Evolutionary conservation across 192 early-diverging fungal genomes (phyloP).

Genomic region (Podila clonocystis): DNA sequence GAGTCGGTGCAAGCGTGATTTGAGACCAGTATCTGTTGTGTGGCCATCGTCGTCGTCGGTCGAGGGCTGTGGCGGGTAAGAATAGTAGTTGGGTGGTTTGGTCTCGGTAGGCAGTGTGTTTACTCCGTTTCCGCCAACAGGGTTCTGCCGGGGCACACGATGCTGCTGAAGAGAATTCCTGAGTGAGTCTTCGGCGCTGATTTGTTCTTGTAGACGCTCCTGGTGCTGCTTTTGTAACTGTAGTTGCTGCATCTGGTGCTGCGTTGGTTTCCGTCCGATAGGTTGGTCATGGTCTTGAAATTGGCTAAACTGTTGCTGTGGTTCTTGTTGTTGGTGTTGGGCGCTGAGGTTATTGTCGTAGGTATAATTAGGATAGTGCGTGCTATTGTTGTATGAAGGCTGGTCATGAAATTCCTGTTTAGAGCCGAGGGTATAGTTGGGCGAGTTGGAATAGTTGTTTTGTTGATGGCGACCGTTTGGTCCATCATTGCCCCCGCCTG

Average conservation of each 20-base stretch:
- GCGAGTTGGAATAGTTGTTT: not conserved
- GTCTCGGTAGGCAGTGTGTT: not conserved
- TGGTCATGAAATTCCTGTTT: constrained; percentile 1
- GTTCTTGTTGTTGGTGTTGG: not conserved
- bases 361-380: not conserved
- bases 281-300: not conserved
- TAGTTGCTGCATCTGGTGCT: constrained; percentile 12
- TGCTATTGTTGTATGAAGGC: not conserved
- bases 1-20: constrained; percentile 5
- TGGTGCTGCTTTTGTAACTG: constrained; percentile 7
- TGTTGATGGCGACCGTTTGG: constrained; percentile 5
- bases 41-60: not conserved
- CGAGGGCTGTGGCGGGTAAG: constrained; percentile 28
- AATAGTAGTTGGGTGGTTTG: constrained; percentile 22
- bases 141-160: not conserved
- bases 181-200: constrained; percentile 17
- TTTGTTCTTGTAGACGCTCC: constrained; percentile 13
- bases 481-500: not conserved
- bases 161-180: constrained; percentile 11
- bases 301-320: not conserved
- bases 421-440: constrained; percentile 5
- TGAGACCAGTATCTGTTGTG: not conserved
- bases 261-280: not conserved
- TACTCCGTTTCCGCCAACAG: not conserved
- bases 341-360: not conserved